A percentile compares a stretch with the other conserved stretches of the same genome.
phyloP scores from a whole-genome alignment of 2,329 filamentous ascomycete species.

The Colletotrichum scovillei region DNA sequence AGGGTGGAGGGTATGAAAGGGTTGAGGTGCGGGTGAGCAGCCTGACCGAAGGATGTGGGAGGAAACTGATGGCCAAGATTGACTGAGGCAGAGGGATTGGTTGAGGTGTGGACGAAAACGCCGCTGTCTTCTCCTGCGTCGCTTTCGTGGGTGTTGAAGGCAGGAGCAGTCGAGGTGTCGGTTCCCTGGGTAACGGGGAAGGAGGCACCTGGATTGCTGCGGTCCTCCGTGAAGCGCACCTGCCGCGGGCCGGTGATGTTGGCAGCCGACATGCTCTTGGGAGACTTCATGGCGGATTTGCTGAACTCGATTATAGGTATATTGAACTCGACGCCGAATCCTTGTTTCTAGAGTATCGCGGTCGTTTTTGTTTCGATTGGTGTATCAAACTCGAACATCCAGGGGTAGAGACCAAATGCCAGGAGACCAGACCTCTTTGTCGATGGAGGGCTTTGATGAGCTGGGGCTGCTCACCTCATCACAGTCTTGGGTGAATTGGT shows the following conservation, averaged over 20 bases:
- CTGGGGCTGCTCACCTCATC: neutral
- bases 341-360: neutral
- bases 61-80: conserved; percentile 9
- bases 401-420: neutral
- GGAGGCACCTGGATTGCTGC: neutral
- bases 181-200: conserved; percentile 23
- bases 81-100: conserved; percentile 34
- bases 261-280: conserved; percentile 24
- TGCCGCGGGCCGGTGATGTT: conserved; percentile 25
- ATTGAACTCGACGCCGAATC: neutral
- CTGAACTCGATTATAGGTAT: neutral
- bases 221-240: conserved; percentile 22
- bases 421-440: no score
- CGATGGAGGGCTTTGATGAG: neutral
- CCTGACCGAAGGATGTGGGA: conserved; percentile 10
- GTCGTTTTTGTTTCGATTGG: neutral
- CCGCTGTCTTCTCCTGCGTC: neutral
- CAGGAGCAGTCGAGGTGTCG: conserved; percentile 13
- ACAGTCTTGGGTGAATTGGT: neutral
- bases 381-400: neutral
- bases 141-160: conserved; percentile 5
- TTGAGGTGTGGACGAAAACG: conserved; percentile 25
- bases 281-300: conserved; percentile 29
- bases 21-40: conserved; percentile 29
- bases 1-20: conserved; percentile 35